Evolutionary conservation across 768 basidiomycete genomes (phyloP).

Genomic region (Leucosporidium yakuticum): DNA sequence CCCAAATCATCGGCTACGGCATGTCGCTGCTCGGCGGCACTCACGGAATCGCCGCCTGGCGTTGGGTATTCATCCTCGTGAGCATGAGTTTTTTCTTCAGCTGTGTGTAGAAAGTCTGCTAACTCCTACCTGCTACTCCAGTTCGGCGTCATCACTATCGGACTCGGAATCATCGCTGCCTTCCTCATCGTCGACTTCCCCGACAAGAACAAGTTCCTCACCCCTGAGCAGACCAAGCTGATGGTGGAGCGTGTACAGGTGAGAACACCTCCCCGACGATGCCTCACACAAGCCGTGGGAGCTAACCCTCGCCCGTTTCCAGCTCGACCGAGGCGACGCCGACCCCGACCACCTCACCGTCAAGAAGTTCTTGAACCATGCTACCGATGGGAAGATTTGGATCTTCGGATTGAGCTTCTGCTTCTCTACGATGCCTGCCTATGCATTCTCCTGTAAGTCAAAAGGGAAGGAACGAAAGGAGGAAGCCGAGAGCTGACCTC

Average conservation of each 20-base stretch:
- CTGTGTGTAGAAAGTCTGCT: not conserved
- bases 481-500: not conserved
- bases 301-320: constrained; percentile 22
- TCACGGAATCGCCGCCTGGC: constrained; percentile 37
- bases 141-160: constrained; percentile 38
- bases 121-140: constrained; percentile 14
- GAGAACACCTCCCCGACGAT: too few species aligned
- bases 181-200: constrained; percentile 42
- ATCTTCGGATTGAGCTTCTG: constrained; percentile 39
- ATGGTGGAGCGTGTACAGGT: constrained; percentile 37
- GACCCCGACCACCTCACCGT: constrained; percentile 36
- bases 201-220: constrained; percentile 41
- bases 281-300: constrained; percentile 36
- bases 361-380: constrained; percentile 24
- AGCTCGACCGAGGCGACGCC: constrained; percentile 41
- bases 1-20: constrained; percentile 32
- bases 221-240: constrained; percentile 33
- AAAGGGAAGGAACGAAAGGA: too few species aligned
- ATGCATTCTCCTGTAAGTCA: constrained; percentile 20
- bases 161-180: constrained; percentile 35
- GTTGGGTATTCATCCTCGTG: constrained; percentile 20
- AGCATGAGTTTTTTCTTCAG: not conserved
- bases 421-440: constrained; percentile 27
- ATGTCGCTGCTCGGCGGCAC: constrained; percentile 21
- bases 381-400: constrained; percentile 40